Evolutionary conservation across 1,284 basidiomycete genomes (phyloP), one percentile per base, ranked within the genome.

Genomic region (Microstroma glucosiphilum): DNA sequence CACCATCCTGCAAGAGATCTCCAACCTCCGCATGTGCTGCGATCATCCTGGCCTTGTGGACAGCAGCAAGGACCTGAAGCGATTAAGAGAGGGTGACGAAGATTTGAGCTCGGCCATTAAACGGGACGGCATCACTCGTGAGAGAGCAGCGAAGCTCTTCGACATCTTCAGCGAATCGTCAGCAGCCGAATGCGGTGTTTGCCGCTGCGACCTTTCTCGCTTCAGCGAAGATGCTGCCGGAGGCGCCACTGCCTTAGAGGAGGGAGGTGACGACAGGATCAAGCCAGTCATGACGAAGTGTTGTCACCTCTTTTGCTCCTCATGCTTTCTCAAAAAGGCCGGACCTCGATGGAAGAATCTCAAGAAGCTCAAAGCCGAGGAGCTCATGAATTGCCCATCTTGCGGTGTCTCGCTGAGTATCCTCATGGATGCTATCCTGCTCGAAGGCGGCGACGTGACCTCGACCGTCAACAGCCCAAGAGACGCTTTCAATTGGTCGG

Each of bases 11-110:
- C 93, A 96, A 82, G 93, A 94, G 83, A 79, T 79, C 57, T 66
- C 71, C 40, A 74, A 73, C 30, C 84, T 99, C 43, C 89, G 96
- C 46, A 92, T 98, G 82, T 96, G 96, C 58, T 98, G 96, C 82
- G 91, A 96, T 78, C 93, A 98, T 81, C 90, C 87, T 70, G 91
- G 93, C 71, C 85, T 99, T 41, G 90, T 96, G 1, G 84, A 89
- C 76, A 80, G 79, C 23, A 76, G 67, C 67, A 77, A 40, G 77
- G 80, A 62, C 67, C 72, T 23, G 67, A 80, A 40, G 77, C 82
- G 67, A 85, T 84, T 60, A 81, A 84, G 53, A 83, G 60, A 61
- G 9, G 51, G 49, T 13, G 46, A 63, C 17, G 88, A 91, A 68
- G 88, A 91, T 60, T 65, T 80, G 25, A 72, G 70, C 12, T 60